Evolutionary conservation across 176 grass and related monocot genomes (phyloP), one percentile per base, ranked within the genome.

Genomic region (Rhynchospora pubera): DNA sequence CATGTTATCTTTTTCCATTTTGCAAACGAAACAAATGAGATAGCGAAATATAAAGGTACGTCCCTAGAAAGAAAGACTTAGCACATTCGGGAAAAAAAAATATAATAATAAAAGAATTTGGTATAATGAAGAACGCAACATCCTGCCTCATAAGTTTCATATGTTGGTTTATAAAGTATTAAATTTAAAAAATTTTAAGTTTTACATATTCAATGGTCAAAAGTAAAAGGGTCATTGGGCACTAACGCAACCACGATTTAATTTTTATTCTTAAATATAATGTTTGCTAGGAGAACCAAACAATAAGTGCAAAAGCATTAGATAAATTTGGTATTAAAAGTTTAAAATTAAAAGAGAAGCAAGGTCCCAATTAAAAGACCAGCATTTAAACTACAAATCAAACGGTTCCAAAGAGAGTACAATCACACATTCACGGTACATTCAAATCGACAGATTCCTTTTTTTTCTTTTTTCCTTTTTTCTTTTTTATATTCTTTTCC

Each of bases 361-460:
- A 73, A 24, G 19, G 18, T 14, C 43, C 47, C 22, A 12, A 48
- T 12, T 26, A 76, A 55, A 76, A 11, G 42, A 55, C 5, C 50
- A 76, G 24, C 21, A 26, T 28, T 72, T 53, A 18, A 76, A 28
- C 48, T 30, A 76, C 47, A 76, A 55, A 76, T 76, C 48, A 22
- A 55, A 75, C 22, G 72, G 72, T 55, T 14, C 47, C 47, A 76
- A 55, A 55, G 48, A 55, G 48, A 76, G 23, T 48, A 23, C 52
- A 47, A 26, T 76, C 55, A 76, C 57, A 81, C 39, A 79, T 7
- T 42, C 21, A 65, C 7, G 39, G 57, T 13, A 9, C 1, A 64
- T 66, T 48, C 16, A 64, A 46, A 65, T 82, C 60, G 79, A 82
- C 79, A 81, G 59, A 64, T 80, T 79, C 9, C 46, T 1, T 10